Percentiles rank a stretch among this genome's conserved stretches.
Conservation (phyloP, 2,329 filamentous ascomycete genomes). For the Ophiostoma sp. region DNA sequence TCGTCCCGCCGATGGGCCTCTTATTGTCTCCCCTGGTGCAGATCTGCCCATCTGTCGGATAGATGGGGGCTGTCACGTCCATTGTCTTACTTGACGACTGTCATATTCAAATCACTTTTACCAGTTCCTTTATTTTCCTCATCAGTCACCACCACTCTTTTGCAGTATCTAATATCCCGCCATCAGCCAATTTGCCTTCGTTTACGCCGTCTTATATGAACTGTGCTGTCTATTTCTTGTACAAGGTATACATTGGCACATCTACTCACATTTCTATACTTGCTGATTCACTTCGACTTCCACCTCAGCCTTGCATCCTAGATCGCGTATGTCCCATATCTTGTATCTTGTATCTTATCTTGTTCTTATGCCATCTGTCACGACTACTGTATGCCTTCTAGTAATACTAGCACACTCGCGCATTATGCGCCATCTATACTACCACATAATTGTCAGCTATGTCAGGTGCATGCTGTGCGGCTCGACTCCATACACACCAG, state of each 20-base stretch:
- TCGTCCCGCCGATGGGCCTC: background rate
- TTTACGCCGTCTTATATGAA: background rate
- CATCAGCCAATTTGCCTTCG: background rate
- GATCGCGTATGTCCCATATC: background rate
- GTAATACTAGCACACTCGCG: background rate
- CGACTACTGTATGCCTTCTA: background rate
- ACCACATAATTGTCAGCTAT: background rate
- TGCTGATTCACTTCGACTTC: background rate
- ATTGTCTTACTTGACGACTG: background rate
- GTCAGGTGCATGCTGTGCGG: background rate
- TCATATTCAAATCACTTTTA: background rate
- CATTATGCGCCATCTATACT: background rate
- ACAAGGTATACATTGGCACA: background rate
- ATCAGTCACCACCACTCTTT: background rate
- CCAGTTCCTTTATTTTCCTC: background rate
- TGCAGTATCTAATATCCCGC: background rate
- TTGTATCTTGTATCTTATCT: no score
- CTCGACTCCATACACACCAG: constrained; percentile 1
- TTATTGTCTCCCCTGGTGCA: background rate
- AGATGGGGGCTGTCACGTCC: background rate
- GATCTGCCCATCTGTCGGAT: background rate
- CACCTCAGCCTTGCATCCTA: background rate
- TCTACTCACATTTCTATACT: background rate
- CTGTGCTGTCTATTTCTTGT: background rate
- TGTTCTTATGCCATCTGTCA: background rate